phyloP scores from a whole-genome alignment of 2,329 filamentous ascomycete genomes.

The Fusarium veterinarium region DNA sequence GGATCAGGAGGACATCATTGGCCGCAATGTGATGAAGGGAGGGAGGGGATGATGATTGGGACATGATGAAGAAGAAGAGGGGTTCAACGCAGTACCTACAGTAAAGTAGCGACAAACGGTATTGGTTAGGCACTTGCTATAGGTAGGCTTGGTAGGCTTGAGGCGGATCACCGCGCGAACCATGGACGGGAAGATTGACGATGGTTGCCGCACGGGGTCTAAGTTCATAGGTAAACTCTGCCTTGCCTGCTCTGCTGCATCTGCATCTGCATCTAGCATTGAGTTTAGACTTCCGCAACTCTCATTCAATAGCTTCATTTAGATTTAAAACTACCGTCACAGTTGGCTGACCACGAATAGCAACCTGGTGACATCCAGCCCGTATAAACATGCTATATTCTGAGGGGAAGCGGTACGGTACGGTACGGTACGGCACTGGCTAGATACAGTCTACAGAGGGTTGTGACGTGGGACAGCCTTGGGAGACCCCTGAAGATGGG shows the following conservation, averaged over 20 bases:
- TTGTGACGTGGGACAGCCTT: constrained; percentile 29
- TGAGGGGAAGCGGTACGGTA: neutral
- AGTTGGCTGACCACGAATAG: constrained; percentile 10
- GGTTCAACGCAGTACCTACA: neutral
- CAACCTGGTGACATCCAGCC: constrained; percentile 10
- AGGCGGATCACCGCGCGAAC: constrained; percentile 18
- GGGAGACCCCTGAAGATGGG: constrained; percentile 31
- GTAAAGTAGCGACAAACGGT: neutral
- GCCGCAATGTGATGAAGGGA: constrained; percentile 6
- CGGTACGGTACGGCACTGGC: constrained; percentile 5
- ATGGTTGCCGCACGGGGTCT: constrained; percentile 16
- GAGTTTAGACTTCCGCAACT: constrained; percentile 18
- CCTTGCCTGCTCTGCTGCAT: constrained; percentile 6
- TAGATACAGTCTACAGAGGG: constrained; percentile 12
- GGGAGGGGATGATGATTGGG: constrained; percentile 6
- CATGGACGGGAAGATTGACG: constrained; percentile 7
- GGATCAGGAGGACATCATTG: constrained; percentile 16
- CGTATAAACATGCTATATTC: constrained; percentile 5
- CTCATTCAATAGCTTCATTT: constrained; percentile 7
- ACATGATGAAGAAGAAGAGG: constrained; percentile 19
- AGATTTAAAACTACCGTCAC: neutral
- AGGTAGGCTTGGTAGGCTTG: constrained; percentile 1
- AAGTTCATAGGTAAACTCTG: constrained; percentile 2
- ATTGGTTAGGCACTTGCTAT: neutral
- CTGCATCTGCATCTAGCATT: constrained; percentile 15